Evolutionary conservation across 306 rosid genomes (phyloP).

Genomic region (Cucurbita pepo): DNA sequence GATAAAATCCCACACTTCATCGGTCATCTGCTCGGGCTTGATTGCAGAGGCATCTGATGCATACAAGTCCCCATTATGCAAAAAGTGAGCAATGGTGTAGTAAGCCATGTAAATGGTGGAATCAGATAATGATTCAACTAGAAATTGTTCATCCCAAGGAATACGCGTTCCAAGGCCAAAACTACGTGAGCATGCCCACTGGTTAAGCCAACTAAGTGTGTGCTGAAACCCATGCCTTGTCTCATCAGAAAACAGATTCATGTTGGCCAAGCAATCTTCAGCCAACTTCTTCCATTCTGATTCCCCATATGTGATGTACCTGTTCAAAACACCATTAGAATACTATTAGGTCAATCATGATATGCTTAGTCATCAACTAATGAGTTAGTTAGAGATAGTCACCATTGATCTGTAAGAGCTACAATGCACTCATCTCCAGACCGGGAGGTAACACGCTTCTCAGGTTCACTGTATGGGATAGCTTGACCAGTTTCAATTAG

Average conservation of each 20-base stretch:
- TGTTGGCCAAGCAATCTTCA: constrained; percentile 58
- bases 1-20: constrained; percentile 73
- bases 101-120: constrained; percentile 95
- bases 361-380: neutral
- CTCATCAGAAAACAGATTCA: constrained; percentile 64
- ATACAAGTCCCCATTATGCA: constrained; percentile 63
- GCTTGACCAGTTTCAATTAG: constrained; percentile 70
- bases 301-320: constrained; percentile 71
- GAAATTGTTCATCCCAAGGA: constrained; percentile 80
- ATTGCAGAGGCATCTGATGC: constrained; percentile 34
- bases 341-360: neutral
- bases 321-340: neutral
- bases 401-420: constrained; percentile 94
- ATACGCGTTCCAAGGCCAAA: constrained; percentile 91
- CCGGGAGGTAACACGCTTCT: constrained; percentile 66
- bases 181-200: constrained; percentile 96
- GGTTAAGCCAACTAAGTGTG: constrained; percentile 76
- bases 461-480: constrained; percentile 73
- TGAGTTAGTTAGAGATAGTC: neutral
- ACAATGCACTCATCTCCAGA: constrained; percentile 94
- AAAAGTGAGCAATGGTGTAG: constrained; percentile 64
- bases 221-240: constrained; percentile 83
- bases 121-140: constrained; percentile 83
- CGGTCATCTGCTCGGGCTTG: constrained; percentile 65
- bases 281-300: constrained; percentile 63